Evolutionary conservation across 2,329 filamentous ascomycete genomes (phyloP), one percentile per base, ranked within the genome.

Genomic region (Sclerotinia nivalis): DNA sequence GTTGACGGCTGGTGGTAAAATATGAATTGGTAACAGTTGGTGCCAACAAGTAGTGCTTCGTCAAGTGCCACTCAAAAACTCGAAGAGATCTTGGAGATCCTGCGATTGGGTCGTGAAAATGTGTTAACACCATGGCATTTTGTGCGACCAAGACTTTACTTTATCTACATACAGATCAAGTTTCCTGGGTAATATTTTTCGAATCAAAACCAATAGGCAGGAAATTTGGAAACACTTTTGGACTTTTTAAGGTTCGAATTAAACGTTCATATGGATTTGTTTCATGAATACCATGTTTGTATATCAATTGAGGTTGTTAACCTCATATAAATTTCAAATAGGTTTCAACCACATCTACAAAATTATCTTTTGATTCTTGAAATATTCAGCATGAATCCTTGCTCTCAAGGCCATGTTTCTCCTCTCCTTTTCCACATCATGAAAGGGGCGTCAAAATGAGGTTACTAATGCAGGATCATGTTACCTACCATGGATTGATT

Each of bases 381-480:
- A 55, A 55, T 28, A 55, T 55, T 31, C 31, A 31, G 31, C 31
- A 31, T 31, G n/a, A n/a, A n/a, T n/a, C 55, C 34, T 58, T 58
- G 34, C 34, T 58, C 22, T 34, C 25, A n/a, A 25, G 5, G 37
- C 37, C 34, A 58, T 58, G 59, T 31, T 56, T 37, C 54, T 56
- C 54, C 54, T 55, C 52, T 20, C 40, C 40, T 43, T 43, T 55
- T 34, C 20, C 45, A 49, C 45, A 49, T 49, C 45, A 49, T 49
- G 20, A 55, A 47, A n/a, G 58, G 40, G 58, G 25, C 25, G 58
- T 47, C 58, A 31, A 31, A 45, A 43, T 45, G 25, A 28, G 25
- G 40, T 47, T 61, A 40, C 37, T 45, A 31, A 45, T 60, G 58
- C 58, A 60, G 58, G 58, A 60, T 60, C 40, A 60, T 60, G 58